These are phyloP conservation scores for Conidiobolus incongruus DNA, from an alignment of 371 early-diverging fungal genomes.

Conservation along the genomic window DNA sequence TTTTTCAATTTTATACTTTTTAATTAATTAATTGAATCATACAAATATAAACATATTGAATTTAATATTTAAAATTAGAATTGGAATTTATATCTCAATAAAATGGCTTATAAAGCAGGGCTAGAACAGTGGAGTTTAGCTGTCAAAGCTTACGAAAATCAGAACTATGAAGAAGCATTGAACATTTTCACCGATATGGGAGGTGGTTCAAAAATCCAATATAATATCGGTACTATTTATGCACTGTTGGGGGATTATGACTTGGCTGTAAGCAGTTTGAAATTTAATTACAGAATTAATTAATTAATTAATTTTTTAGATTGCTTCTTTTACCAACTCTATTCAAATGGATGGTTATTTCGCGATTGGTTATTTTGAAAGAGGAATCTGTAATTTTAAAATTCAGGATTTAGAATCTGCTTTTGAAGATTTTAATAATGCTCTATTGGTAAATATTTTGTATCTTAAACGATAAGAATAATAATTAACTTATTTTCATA, in stretches of 20 bases:
- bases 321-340: constrained; percentile 33
- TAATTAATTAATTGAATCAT: too few species aligned
- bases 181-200: constrained; percentile 50
- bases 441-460: constrained; percentile 21
- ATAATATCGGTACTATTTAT: constrained; percentile 75
- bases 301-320: background rate
- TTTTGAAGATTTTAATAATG: constrained; percentile 25
- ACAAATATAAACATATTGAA: too few species aligned
- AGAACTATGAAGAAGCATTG: constrained; percentile 35
- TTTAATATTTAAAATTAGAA: too few species aligned
- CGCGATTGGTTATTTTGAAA: constrained; percentile 79
- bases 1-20: too few species aligned
- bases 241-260: constrained; percentile 47
- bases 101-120: too few species aligned
- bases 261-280: constrained; percentile 43
- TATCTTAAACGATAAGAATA: background rate
- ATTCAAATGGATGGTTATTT: constrained; percentile 63
- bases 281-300: too few species aligned
- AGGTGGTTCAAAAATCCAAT: constrained; percentile 81
- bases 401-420: constrained; percentile 41
- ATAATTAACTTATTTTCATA: constrained; percentile 9
- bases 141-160: constrained; percentile 33
- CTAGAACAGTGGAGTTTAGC: constrained; percentile 56
- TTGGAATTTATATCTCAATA: too few species aligned
- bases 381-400: constrained; percentile 63